Evolutionary conservation across 352 stramenopile species (phyloP).

Genomic region (Globisporangium emineosum): DNA sequence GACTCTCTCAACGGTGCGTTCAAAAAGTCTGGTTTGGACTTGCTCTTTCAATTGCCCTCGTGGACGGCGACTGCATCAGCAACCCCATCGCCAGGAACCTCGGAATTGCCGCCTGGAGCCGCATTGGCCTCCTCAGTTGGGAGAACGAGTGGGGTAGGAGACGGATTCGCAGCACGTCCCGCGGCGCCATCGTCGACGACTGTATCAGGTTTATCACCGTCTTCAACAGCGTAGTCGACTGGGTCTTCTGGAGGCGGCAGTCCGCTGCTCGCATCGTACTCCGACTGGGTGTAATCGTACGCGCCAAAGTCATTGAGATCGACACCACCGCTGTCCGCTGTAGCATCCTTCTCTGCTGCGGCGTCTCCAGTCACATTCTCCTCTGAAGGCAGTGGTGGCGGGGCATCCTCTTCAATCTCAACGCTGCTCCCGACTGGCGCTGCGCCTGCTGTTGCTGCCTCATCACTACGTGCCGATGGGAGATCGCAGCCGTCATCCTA

Average conservation of each 20-base stretch:
- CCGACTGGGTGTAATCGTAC: conserved; percentile 21
- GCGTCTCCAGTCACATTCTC: not conserved
- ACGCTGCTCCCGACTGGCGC: not conserved
- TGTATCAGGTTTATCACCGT: not conserved
- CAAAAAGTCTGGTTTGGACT: too few species aligned
- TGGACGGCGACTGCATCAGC: not conserved
- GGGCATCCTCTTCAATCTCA: not conserved
- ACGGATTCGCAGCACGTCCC: not conserved
- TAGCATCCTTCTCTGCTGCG: not conserved
- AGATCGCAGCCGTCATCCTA: conserved; percentile 4
- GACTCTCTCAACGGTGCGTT: too few species aligned
- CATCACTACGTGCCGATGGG: not conserved
- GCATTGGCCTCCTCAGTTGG: not conserved
- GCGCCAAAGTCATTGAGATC: conserved; percentile 21
- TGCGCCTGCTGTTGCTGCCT: not conserved
- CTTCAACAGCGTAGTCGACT: not conserved
- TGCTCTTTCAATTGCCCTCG: not conserved
- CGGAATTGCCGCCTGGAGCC: not conserved
- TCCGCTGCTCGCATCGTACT: conserved; percentile 25
- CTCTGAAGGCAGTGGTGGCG: not conserved
- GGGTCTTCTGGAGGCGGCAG: conserved; percentile 20
- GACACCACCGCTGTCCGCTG: not conserved
- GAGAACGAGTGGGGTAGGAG: not conserved
- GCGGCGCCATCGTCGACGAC: not conserved
- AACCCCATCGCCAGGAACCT: not conserved